Percentiles rank a stretch among this genome's conserved stretches.
phyloP scores from a whole-genome alignment of 1,139 yeast species.

The Maudiozyma humilis region DNA sequence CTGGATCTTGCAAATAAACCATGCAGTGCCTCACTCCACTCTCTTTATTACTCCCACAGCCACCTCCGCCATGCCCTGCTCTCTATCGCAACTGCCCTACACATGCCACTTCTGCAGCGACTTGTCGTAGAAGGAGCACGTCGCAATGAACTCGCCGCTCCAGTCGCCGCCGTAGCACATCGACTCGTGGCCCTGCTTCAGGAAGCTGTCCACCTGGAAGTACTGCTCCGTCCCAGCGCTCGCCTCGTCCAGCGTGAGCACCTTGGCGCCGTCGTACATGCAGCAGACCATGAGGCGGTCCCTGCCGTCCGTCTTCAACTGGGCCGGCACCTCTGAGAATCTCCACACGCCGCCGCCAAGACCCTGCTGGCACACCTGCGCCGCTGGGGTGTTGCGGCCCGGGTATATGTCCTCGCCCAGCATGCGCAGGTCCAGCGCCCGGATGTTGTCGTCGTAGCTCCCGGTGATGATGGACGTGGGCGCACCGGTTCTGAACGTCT shows the following conservation, averaged over 20 bases:
- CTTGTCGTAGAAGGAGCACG: constrained; percentile 88
- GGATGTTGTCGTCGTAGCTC: constrained; percentile 75
- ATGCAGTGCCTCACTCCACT: too few species aligned
- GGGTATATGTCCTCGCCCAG: constrained; percentile 29
- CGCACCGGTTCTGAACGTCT: constrained; percentile 25
- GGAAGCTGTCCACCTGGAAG: constrained; percentile 37
- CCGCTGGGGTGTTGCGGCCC: constrained; percentile 24
- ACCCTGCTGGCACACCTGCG: constrained; percentile 35
- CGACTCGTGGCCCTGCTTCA: constrained; percentile 71
- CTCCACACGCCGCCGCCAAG: constrained; percentile 97
- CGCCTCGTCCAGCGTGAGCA: constrained; percentile 35
- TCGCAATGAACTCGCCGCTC: constrained; percentile 50
- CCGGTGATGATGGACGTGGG: constrained; percentile 74
- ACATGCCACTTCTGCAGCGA: constrained; percentile 64
- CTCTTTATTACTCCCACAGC: too few species aligned
- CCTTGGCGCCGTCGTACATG: constrained; percentile 91
- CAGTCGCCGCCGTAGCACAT: constrained; percentile 97
- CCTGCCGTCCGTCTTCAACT: constrained; percentile 23
- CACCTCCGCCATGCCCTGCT: too few species aligned
- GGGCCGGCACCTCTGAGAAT: constrained; percentile 52
- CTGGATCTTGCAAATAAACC: too few species aligned
- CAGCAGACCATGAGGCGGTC: constrained; percentile 65
- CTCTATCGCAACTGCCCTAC: too few species aligned
- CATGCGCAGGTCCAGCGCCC: constrained; percentile 62
- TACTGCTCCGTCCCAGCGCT: constrained; percentile 23